Base-by-base conservation (phyloP, 2,329 filamentous ascomycete species). In the Parastagonospora nodorum region DNA sequence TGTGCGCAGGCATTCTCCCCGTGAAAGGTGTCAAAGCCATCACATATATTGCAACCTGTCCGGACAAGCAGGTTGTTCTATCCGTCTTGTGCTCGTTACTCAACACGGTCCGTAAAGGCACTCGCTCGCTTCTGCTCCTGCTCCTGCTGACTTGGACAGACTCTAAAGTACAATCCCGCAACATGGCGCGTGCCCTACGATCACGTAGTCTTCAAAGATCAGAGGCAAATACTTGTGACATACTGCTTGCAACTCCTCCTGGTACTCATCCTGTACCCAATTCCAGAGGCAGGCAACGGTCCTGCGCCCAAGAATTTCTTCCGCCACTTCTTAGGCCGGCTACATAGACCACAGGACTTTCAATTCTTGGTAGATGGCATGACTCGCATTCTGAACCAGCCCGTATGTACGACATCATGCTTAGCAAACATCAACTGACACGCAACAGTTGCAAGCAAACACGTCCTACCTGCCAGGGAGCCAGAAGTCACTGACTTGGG, bases 311-410 rank as follows among this genome's bases (percentile, higher is more conserved):
- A 95, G 77, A 99, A 99, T 72, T 93, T 87, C 67, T 97, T 95
- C 71, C 88, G 94, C 12, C 91, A 97, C 73, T 97, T 95, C 60
- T 84, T 96, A 28, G 90, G 94, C 28, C 85, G 93, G 32, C 76
- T 99, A 39, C 94, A 97, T 75, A 85, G 94, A 40, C 90, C 93
- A 1, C 92, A 97, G 72, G 94, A 99, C 71, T 97, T 99, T 67
- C 94, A 99, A 72, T 99, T 99, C 70, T 86, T 97, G 19, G 90
- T 95, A 9, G 92, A 97, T 69, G 92, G 92, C 42, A 96, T 97
- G 88, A 92, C 88, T 0, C 85, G 92, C 63, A 90, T 97, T 41
- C 79, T 99, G 43, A 94, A 95, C 63, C 93, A 97, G 63, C 93
- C 93, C 19, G 80, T 84, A 70, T 55, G 68, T 57, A 15, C 8